A percentile compares a stretch with the other conserved stretches of the same genome.
phyloP scores from a whole-genome alignment of 2,329 filamentous ascomycete genomes.

The Onygena corvina region DNA sequence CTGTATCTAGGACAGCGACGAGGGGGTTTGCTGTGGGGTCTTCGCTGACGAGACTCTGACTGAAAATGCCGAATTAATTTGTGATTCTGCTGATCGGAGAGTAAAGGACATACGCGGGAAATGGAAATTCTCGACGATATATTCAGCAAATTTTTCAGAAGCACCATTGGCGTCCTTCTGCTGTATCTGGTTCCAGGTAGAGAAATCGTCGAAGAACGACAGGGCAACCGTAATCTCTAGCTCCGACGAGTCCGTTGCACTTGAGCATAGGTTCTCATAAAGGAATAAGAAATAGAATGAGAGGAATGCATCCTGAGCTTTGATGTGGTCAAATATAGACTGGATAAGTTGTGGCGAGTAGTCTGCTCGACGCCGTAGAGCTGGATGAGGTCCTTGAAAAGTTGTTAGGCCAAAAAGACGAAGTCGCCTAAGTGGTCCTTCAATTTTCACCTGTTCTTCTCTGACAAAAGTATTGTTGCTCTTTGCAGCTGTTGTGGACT shows the following conservation, averaged over 20 bases:
- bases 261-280: conserved; percentile 11
- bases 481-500: conserved; percentile 12
- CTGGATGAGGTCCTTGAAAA: conserved; percentile 15
- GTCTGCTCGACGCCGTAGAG: conserved; percentile 14
- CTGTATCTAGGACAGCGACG: conserved; percentile 10
- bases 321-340: conserved; percentile 13
- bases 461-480: conserved; percentile 12
- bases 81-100: not conserved
- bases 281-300: conserved; percentile 16
- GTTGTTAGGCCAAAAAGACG: too few species aligned
- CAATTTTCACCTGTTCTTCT: too few species aligned
- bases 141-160: conserved; percentile 14
- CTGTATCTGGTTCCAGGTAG: conserved; percentile 10
- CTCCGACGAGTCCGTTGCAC: conserved; percentile 6
- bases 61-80: not conserved
- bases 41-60: conserved; percentile 14
- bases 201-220: conserved; percentile 14
- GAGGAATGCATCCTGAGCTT: conserved; percentile 17
- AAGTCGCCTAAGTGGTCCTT: too few species aligned
- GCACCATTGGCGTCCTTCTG: conserved; percentile 9
- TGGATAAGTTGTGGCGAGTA: conserved; percentile 14
- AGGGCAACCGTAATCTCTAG: conserved; percentile 9
- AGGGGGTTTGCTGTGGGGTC: conserved; percentile 15
- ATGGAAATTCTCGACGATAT: conserved; percentile 16
- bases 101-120: conserved; percentile 13